These are phyloP conservation scores for Synchytrium microbalum DNA, from an alignment of 371 early-diverging fungal species.

Conservation along the genomic window DNA sequence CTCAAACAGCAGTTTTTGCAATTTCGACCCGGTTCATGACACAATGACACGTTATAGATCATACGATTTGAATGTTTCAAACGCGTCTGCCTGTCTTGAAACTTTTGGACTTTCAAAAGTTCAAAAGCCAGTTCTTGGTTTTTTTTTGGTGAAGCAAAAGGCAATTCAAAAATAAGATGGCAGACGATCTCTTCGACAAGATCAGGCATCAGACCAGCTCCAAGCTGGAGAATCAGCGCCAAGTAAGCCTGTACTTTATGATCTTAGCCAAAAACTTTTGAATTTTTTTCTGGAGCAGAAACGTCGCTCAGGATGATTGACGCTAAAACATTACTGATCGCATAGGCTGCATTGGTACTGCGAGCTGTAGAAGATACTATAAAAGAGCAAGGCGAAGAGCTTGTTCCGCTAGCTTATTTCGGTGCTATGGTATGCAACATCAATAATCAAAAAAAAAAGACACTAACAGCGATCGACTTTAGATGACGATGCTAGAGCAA, in stretches of 20 bases:
- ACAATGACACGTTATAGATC: too few species aligned
- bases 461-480: not conserved
- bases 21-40: too few species aligned
- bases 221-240: constrained; percentile 75
- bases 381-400: constrained; percentile 55
- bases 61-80: too few species aligned
- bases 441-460: not conserved
- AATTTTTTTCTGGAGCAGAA: constrained; percentile 8
- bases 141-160: too few species aligned
- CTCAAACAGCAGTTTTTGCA: too few species aligned
- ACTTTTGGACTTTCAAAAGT: too few species aligned
- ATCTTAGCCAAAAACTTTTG: not conserved
- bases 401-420: constrained; percentile 78
- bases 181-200: constrained; percentile 10
- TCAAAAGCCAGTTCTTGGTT: too few species aligned
- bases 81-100: too few species aligned
- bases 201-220: constrained; percentile 54
- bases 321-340: not conserved
- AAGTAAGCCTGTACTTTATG: constrained; percentile 29
- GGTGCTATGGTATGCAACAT: constrained; percentile 61
- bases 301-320: not conserved
- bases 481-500: constrained; percentile 65
- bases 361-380: constrained; percentile 86
- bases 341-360: constrained; percentile 64
- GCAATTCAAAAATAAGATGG: too few species aligned